A percentile compares a stretch with the other conserved stretches of the same genome.
phyloP scores from a whole-genome alignment of 192 early-diverging fungal species.

The Phlyctochytrium planicorne region DNA sequence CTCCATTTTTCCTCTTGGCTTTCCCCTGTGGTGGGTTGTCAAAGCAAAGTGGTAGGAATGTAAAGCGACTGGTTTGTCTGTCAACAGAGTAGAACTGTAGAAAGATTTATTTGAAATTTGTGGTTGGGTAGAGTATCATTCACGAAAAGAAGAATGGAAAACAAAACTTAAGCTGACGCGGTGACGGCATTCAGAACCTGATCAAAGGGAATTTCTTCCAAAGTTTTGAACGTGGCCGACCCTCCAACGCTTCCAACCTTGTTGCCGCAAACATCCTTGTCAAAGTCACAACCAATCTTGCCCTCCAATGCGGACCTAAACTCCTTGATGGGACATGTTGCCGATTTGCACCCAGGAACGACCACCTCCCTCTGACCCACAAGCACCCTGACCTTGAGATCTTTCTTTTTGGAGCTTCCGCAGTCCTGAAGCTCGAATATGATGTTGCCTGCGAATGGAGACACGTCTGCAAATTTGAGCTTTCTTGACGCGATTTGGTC shows the following conservation, averaged over 20 bases:
- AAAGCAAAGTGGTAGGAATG: too few relatives aligned
- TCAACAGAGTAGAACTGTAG: too few relatives aligned
- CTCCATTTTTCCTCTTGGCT: too few relatives aligned
- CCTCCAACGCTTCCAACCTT: conserved; percentile 11
- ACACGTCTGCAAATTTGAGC: conserved; percentile 11
- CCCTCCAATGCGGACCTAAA: conserved; percentile 17
- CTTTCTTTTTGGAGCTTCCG: too few relatives aligned
- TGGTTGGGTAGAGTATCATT: too few relatives aligned
- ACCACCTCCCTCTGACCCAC: conserved; percentile 18
- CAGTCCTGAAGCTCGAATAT: conserved; percentile 31
- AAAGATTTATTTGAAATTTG: too few relatives aligned
- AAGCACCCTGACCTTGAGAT: conserved; percentile 19
- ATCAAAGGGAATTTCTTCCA: neutral
- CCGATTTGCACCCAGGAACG: conserved; percentile 20
- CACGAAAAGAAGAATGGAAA: too few relatives aligned
- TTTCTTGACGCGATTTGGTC: conserved; percentile 20
- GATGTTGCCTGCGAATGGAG: conserved; percentile 34
- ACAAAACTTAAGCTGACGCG: too few relatives aligned
- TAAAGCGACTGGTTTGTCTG: too few relatives aligned
- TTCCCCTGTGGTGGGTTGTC: too few relatives aligned
- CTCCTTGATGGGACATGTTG: conserved; percentile 10
- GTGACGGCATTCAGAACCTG: too few relatives aligned
- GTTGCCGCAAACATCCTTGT: conserved; percentile 25
- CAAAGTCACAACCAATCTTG: conserved; percentile 34
- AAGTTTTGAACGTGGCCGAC: conserved; percentile 10